phyloP scores from a whole-genome alignment of 805 yeast species.

The Candida golubevii region DNA sequence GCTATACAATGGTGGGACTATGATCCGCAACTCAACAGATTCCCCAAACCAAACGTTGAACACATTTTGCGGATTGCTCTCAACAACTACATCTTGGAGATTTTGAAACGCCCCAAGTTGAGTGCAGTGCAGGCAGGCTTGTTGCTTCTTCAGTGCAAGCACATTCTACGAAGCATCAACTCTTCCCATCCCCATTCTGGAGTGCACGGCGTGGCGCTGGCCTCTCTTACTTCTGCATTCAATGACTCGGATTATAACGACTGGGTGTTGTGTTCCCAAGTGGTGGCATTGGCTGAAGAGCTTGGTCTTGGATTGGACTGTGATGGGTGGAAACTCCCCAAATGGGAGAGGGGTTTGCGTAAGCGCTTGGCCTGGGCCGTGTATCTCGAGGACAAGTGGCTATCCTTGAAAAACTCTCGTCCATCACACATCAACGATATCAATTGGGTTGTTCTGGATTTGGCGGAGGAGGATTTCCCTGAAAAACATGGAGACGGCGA shows the following conservation, averaged over 20 bases:
- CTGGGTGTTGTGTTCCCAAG: slow-evolving; percentile 84
- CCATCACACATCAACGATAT: slow-evolving; percentile 74
- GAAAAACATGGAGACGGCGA: slow-evolving; percentile 56
- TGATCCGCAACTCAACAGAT: slow-evolving; percentile 69
- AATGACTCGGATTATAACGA: slow-evolving; percentile 51
- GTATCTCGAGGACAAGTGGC: slow-evolving; percentile 89
- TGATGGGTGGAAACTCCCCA: slow-evolving; percentile 84
- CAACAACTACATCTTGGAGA: slow-evolving; percentile 68
- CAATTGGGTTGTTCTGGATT: slow-evolving; percentile 75
- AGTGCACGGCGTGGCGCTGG: slow-evolving; percentile 12
- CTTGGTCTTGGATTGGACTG: slow-evolving; percentile 90
- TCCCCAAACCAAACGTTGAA: slow-evolving; percentile 73
- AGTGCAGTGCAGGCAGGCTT: slow-evolving; percentile 91
- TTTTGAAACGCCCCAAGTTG: slow-evolving; percentile 80
- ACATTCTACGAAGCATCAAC: slow-evolving; percentile 23
- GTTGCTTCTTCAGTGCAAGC: slow-evolving; percentile 63
- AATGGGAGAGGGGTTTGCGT: slow-evolving; percentile 91
- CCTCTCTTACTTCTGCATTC: slow-evolving; percentile 16
- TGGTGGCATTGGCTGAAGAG: slow-evolving; percentile 85
- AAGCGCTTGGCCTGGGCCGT: slow-evolving; percentile 95
- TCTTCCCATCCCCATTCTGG: slow-evolving; percentile 6
- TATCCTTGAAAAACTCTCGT: slow-evolving; percentile 71
- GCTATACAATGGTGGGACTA: slow-evolving; percentile 96
- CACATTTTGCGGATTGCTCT: slow-evolving; percentile 45
- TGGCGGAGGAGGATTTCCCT: slow-evolving; percentile 75